Evolutionary conservation across 2,329 filamentous ascomycete genomes (phyloP).

Genomic region (Monilinia fructicola): DNA sequence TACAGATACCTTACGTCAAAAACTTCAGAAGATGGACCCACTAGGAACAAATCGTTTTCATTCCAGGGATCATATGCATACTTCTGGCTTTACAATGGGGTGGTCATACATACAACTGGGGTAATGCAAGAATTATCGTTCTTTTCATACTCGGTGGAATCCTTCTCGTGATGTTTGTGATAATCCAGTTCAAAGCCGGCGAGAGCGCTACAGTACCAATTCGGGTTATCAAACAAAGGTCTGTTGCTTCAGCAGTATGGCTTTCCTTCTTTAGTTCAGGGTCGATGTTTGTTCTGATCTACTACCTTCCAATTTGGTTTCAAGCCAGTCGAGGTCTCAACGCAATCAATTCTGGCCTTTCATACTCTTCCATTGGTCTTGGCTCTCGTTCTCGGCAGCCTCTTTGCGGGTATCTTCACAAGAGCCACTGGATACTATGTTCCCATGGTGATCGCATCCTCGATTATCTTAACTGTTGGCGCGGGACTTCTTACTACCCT

Average conservation of each 20-base stretch:
- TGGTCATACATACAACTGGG: slow-evolving; percentile 39
- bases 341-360: slow-evolving; percentile 44
- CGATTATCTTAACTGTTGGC: slow-evolving; percentile 41
- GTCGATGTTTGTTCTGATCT: slow-evolving; percentile 48
- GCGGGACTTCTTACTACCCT: slow-evolving; percentile 46
- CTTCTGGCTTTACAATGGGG: slow-evolving; percentile 42
- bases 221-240: slow-evolving; percentile 43
- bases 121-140: slow-evolving; percentile 41
- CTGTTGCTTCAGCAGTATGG: slow-evolving; percentile 39
- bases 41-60: slow-evolving; percentile 41
- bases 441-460: slow-evolving; percentile 33
- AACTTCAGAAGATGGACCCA: slow-evolving; percentile 36
- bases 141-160: slow-evolving; percentile 40
- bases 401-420: slow-evolving; percentile 39
- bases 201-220: slow-evolving; percentile 44
- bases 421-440: slow-evolving; percentile 38
- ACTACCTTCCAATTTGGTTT: slow-evolving; percentile 50
- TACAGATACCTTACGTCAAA: slow-evolving; percentile 9
- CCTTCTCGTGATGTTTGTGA: slow-evolving; percentile 37
- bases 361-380: slow-evolving; percentile 42
- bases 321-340: slow-evolving; percentile 47
- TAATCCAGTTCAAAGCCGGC: slow-evolving; percentile 42
- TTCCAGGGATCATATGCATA: slow-evolving; percentile 39
- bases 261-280: slow-evolving; percentile 40
- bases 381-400: slow-evolving; percentile 38